phyloP scores from a whole-genome alignment of 2,329 filamentous ascomycete genomes.

The Metarhizium guizhouense region DNA sequence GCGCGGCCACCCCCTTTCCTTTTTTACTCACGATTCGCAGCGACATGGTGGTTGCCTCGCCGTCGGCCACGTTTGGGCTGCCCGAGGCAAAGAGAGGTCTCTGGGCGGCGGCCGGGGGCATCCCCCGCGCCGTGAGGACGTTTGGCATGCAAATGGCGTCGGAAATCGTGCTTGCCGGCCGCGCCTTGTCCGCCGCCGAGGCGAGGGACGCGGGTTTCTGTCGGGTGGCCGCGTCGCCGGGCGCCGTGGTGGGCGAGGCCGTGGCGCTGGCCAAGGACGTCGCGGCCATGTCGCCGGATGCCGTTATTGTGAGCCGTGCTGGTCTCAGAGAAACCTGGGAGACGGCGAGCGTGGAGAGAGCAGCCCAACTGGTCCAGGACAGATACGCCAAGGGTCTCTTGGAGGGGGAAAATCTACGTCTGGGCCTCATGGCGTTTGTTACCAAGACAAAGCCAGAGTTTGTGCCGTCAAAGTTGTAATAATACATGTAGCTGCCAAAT shows the following conservation, averaged over 20 bases:
- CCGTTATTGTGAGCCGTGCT: slow-evolving; percentile 29
- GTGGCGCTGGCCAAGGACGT: slow-evolving; percentile 25
- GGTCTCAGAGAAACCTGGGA: slow-evolving; percentile 30
- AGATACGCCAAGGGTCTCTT: slow-evolving; percentile 30
- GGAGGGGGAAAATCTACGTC: slow-evolving; percentile 36
- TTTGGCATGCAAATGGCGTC: slow-evolving; percentile 36
- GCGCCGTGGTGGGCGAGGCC: slow-evolving; percentile 26
- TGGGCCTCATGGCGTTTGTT: slow-evolving; percentile 41
- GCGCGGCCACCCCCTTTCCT: too few species aligned
- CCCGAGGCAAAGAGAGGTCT: slow-evolving; percentile 47
- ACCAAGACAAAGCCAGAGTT: slow-evolving; percentile 40
- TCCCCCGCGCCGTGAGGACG: slow-evolving; percentile 39
- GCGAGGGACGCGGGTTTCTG: slow-evolving; percentile 12
- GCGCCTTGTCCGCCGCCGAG: slow-evolving; percentile 33
- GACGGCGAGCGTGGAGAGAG: slow-evolving; percentile 29
- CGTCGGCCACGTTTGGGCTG: slow-evolving; percentile 40
- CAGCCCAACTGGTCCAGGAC: slow-evolving; percentile 30
- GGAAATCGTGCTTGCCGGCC: slow-evolving; percentile 40
- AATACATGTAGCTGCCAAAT: neutral
- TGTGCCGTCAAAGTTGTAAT: slow-evolving; percentile 37
- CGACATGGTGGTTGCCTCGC: slow-evolving; percentile 44
- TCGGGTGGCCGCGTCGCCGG: slow-evolving; percentile 28
- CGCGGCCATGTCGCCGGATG: slow-evolving; percentile 25
- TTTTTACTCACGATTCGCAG: slow-evolving; percentile 13
- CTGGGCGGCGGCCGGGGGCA: slow-evolving; percentile 41